phyloP scores from a whole-genome alignment of 257 asterid genomes.

The Datura wrightii region DNA sequence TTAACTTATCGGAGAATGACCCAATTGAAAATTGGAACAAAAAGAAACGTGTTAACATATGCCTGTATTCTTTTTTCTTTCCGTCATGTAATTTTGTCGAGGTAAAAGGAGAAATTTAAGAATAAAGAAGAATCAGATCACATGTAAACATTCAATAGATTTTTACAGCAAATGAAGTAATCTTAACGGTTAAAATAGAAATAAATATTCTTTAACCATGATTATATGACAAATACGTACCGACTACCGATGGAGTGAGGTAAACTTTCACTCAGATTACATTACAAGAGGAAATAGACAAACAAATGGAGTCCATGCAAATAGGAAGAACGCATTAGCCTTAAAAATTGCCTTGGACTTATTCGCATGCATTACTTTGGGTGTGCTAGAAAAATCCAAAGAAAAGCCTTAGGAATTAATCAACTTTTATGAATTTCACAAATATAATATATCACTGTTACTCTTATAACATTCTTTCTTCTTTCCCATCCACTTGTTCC shows the following conservation, averaged over 20 bases:
- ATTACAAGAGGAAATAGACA: neutral
- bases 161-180: neutral
- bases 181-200: too few relatives aligned
- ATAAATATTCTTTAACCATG: too few relatives aligned
- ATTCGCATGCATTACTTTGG: neutral
- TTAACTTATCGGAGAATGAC: neutral
- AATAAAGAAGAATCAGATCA: neutral
- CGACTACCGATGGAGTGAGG: too few relatives aligned
- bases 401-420: neutral
- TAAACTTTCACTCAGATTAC: neutral
- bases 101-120: neutral
- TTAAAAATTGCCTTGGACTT: neutral
- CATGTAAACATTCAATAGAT: too few relatives aligned
- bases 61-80: neutral
- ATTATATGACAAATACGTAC: too few relatives aligned
- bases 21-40: neutral
- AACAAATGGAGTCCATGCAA: constrained; percentile 9
- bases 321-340: neutral
- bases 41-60: neutral
- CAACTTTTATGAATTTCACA: neutral
- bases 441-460: too few relatives aligned
- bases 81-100: neutral
- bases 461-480: too few relatives aligned
- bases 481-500: neutral
- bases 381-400: neutral